Percentiles rank a stretch among this genome's conserved stretches.
These are phyloP conservation scores for Trichoderma virens DNA, from an alignment of 495 filamentous ascomycete genomes.

Conservation along the genomic window DNA sequence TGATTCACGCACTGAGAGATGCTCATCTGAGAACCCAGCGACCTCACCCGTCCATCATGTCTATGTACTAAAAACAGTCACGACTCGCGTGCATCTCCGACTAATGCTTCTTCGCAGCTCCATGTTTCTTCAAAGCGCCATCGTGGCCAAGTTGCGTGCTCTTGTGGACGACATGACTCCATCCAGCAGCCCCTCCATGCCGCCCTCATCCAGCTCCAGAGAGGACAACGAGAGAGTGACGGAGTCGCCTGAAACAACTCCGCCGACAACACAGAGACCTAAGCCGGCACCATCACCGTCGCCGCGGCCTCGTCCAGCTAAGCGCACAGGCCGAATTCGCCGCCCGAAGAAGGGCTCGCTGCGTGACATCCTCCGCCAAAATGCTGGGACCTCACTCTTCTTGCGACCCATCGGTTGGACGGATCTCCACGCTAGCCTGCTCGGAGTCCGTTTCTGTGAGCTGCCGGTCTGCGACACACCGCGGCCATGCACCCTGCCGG, in stretches of 20 bases:
- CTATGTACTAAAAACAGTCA: background rate
- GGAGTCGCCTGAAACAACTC: constrained; percentile 1
- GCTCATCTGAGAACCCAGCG: background rate
- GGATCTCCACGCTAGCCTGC: constrained; percentile 31
- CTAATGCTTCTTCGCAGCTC: background rate
- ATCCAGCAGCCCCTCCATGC: constrained; percentile 2
- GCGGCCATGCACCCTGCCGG: constrained; percentile 17
- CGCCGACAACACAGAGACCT: background rate
- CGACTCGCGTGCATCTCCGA: background rate
- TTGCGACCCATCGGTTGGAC: constrained; percentile 39
- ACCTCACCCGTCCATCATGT: background rate
- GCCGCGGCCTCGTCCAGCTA: constrained; percentile 6
- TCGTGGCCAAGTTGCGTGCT: constrained; percentile 6
- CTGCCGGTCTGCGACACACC: constrained; percentile 26
- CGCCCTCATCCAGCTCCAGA: background rate
- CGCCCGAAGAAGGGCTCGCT: constrained; percentile 34
- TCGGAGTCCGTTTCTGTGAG: constrained; percentile 31
- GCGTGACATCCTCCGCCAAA: constrained; percentile 38
- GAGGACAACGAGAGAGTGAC: background rate
- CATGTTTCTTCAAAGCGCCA: constrained; percentile 3
- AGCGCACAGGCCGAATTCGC: constrained; percentile 16
- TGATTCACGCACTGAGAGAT: background rate
- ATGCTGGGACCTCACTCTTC: constrained; percentile 33
- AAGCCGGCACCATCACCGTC: background rate
- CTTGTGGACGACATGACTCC: constrained; percentile 8